phyloP scores from a whole-genome alignment of 768 basidiomycete genomes.

The Serendipita sp. region DNA sequence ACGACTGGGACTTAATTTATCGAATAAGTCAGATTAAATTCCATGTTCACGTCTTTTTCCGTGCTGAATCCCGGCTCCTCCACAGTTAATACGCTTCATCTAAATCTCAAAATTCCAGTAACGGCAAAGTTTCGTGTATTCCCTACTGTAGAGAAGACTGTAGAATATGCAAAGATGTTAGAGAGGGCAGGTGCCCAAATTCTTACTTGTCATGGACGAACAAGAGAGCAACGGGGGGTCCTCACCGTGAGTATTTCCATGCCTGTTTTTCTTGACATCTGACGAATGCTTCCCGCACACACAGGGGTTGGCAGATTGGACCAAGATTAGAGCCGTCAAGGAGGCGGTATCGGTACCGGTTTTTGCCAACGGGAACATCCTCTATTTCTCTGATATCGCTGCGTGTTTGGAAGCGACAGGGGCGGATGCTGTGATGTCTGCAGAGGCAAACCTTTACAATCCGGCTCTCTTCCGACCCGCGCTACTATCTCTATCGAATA shows the following conservation, averaged over 20 bases:
- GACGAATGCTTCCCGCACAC: too few species aligned
- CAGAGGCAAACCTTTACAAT: conserved; percentile 90
- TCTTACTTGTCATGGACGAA: conserved; percentile 82
- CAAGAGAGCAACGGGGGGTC: conserved; percentile 83
- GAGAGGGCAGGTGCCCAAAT: conserved; percentile 92
- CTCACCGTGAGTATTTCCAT: conserved; percentile 34
- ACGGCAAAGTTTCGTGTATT: conserved; percentile 95
- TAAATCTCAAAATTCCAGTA: conserved; percentile 75
- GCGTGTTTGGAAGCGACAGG: conserved; percentile 71
- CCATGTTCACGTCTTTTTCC: neutral
- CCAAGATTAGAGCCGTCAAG: conserved; percentile 81
- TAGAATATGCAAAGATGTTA: conserved; percentile 91
- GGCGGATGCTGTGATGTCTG: conserved; percentile 86
- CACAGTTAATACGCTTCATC: conserved; percentile 72
- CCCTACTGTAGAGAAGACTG: conserved; percentile 67
- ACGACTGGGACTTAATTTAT: conserved; percentile 86
- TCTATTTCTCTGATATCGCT: conserved; percentile 70
- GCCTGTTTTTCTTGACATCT: neutral
- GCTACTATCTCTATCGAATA: neutral
- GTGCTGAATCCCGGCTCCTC: neutral
- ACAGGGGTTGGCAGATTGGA: conserved; percentile 82
- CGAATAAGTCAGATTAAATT: conserved; percentile 40
- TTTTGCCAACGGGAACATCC: conserved; percentile 92
- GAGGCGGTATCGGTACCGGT: conserved; percentile 81
- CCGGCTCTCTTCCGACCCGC: conserved; percentile 47